Conservation (phyloP, 441 rosid species). For the Bruguiera hainesii region DNA sequence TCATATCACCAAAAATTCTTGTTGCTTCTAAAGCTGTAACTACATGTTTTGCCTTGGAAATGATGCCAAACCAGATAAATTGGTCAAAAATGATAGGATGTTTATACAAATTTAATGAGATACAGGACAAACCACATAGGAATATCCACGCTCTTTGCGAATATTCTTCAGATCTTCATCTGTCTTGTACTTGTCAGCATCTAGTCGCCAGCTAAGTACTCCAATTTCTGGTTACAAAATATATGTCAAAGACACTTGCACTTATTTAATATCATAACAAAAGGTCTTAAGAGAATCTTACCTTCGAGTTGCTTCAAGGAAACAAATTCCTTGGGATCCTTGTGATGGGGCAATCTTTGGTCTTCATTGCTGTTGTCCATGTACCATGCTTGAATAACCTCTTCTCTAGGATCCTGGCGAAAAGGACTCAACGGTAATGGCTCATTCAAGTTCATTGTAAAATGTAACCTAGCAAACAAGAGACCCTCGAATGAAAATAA, state of each 20-base stretch:
- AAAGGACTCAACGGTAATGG: too few species aligned
- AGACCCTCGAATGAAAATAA: too few species aligned
- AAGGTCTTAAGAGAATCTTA: slow-evolving; percentile 18
- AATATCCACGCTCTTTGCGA: slow-evolving; percentile 76
- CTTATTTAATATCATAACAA: too few species aligned
- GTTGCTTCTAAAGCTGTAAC: too few species aligned
- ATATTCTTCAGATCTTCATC: slow-evolving; percentile 86
- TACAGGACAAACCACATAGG: slow-evolving; percentile 60
- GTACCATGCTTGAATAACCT: slow-evolving; percentile 93
- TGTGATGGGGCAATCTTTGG: slow-evolving; percentile 88
- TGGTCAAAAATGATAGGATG: not conserved
- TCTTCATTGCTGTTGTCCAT: slow-evolving; percentile 81
- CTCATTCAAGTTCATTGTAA: too few species aligned
- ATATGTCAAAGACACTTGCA: slow-evolving; percentile 2
- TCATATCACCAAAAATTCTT: too few species aligned
- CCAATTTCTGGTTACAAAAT: slow-evolving; percentile 56
- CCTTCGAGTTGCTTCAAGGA: slow-evolving; percentile 75
- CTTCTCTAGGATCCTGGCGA: slow-evolving; percentile 59
- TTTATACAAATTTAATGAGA: not conserved
- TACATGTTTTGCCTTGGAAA: too few species aligned
- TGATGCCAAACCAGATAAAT: too few species aligned
- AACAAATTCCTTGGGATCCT: slow-evolving; percentile 66
- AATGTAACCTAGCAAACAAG: too few species aligned
- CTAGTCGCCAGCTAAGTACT: slow-evolving; percentile 85
- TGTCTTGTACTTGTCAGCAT: slow-evolving; percentile 81